Evolutionary conservation across 306 rosid species (phyloP), one percentile per base, ranked within the genome.

Genomic region (Casuarina equisetifolia): DNA sequence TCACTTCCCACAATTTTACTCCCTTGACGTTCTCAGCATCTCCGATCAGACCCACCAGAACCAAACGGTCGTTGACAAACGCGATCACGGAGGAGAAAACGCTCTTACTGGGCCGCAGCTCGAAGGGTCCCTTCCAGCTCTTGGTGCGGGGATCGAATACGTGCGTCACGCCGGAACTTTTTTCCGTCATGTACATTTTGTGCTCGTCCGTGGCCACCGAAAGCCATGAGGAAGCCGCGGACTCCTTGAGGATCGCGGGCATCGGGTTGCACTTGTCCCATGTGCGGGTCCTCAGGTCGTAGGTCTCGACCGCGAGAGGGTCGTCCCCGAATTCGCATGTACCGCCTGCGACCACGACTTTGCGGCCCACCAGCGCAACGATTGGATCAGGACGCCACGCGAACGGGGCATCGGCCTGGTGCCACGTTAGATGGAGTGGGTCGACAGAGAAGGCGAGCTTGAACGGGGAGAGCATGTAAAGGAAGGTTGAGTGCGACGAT

Each of bases 321-420:
- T 90, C 91, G 49, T 90, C 92, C 68, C 84, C 87, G 76, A 79
- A 89, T 0, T 82, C 91, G 17, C 87, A 89, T 73, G 82, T 78
- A 80, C 98, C 96, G 0, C 92, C 94, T 0, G 90, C 87, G 0
- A 93, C 69, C 1, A 93, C 81, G 9, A 87, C 8, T 1, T 13
- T 45, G 3, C 16, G 49, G 0, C 88, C 91, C 15, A 91, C 86
- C 2, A 48, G 19, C 0, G 96, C 96, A 0, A 93, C 88, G 13
- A 89, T 74, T 1, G 98, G 97, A 20, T 94, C 92, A 0, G 70
- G 74, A 2, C 96, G 85, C 87, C 91, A 91, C 16, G 85, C 84
- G 53, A 70, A 73, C 16, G 90, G 94, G 9, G 90, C 62, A 0
- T 76, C 77, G 3, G 79, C 80, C 19, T 52, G 76, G 69, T 80